A percentile compares a stretch with the other conserved stretches of the same genome.
Evolutionary conservation across 768 basidiomycete species (phyloP).

Genomic region (Kwoniella sp.): DNA sequence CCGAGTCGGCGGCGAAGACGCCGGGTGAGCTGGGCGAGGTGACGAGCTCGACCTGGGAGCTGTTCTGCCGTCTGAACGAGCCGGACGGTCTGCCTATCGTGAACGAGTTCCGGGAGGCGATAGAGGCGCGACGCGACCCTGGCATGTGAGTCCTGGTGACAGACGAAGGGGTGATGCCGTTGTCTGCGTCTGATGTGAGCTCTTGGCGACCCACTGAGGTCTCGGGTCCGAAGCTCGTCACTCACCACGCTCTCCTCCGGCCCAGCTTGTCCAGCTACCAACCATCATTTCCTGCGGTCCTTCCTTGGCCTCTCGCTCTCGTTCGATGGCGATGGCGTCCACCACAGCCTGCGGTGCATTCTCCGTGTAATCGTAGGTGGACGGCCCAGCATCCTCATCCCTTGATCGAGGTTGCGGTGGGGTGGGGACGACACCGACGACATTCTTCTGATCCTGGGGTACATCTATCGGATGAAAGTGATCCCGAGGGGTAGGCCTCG

Average conservation of each 20-base stretch:
- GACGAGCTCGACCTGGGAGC: slow-evolving; percentile 27
- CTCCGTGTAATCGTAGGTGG: slow-evolving; percentile 38
- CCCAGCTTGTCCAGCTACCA: slow-evolving; percentile 37
- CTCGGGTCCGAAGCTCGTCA: neutral
- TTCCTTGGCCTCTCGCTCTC: slow-evolving; percentile 39
- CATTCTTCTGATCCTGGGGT: neutral
- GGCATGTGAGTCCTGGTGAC: slow-evolving; percentile 28
- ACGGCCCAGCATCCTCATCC: slow-evolving; percentile 10
- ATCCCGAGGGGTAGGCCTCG: slow-evolving; percentile 19
- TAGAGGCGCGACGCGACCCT: slow-evolving; percentile 34
- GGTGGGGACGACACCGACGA: neutral
- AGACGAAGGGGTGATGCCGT: slow-evolving; percentile 33
- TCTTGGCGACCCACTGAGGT: no score
- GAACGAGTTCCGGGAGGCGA: slow-evolving; percentile 34
- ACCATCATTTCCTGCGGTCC: slow-evolving; percentile 41
- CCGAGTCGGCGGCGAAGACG: slow-evolving; percentile 36
- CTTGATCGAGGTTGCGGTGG: neutral
- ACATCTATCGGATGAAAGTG: slow-evolving; percentile 25
- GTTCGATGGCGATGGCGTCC: slow-evolving; percentile 31
- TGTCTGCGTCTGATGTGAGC: no score
- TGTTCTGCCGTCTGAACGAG: slow-evolving; percentile 7
- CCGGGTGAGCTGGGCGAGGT: slow-evolving; percentile 36
- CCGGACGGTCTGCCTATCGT: slow-evolving; percentile 18
- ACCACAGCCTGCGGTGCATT: slow-evolving; percentile 36
- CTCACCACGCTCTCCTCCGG: slow-evolving; percentile 29